phyloP scores from a whole-genome alignment of 352 stramenopile genomes.

The Phytopythium chamaehyphon region DNA sequence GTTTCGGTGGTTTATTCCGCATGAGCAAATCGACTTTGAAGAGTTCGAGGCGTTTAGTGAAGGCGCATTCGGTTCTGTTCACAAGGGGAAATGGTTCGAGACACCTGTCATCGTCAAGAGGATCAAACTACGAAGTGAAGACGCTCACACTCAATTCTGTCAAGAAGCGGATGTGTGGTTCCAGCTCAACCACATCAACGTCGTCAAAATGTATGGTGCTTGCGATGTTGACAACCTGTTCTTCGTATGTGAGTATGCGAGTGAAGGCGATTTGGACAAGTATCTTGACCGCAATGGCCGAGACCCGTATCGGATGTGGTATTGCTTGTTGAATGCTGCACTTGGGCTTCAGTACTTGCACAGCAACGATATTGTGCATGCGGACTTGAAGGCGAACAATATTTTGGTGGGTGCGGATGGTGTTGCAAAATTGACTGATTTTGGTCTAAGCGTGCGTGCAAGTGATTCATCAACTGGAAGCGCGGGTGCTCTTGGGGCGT shows the following conservation, averaged over 20 bases:
- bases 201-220: slow-evolving; percentile 27
- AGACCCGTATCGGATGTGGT: slow-evolving; percentile 6
- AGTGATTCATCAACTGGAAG: too few species aligned
- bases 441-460: neutral
- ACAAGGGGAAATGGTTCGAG: slow-evolving; percentile 20
- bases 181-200: slow-evolving; percentile 21
- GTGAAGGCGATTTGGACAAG: slow-evolving; percentile 15
- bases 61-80: slow-evolving; percentile 17
- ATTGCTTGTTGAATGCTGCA: slow-evolving; percentile 4
- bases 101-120: slow-evolving; percentile 23
- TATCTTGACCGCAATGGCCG: slow-evolving; percentile 10
- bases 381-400: neutral
- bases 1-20: slow-evolving; percentile 20
- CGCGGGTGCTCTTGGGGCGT: too few species aligned
- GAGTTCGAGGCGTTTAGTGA: slow-evolving; percentile 15
- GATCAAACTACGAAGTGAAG: neutral
- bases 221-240: slow-evolving; percentile 27
- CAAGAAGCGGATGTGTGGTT: slow-evolving; percentile 25
- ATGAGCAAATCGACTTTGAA: slow-evolving; percentile 22
- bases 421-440: neutral
- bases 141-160: slow-evolving; percentile 7
- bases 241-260: slow-evolving; percentile 28
- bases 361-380: neutral
- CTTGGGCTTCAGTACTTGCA: neutral
- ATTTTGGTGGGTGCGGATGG: neutral